Base-by-base conservation (phyloP, 2,329 filamentous ascomycete genomes). In the Diaporthe nobilis region DNA sequence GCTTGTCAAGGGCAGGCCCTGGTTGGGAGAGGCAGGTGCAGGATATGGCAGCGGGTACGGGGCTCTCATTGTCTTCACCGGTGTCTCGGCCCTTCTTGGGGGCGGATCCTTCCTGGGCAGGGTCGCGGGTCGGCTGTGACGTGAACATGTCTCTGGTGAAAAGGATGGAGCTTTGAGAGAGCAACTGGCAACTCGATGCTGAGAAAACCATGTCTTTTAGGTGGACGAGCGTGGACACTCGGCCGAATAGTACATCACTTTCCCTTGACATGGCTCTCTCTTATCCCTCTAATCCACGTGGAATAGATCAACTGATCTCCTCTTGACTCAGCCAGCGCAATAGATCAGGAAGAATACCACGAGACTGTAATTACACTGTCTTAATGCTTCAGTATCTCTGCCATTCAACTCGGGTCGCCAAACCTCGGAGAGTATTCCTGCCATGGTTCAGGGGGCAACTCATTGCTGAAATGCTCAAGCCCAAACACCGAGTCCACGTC, bases 11-110 rank as follows among this genome's bases (percentile, higher is more conserved):
- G 85, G 85, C 0, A 82, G 84, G 73, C 84, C 86, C 28, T 90
- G 86, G 86, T 79, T 81, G 74, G 85, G 82, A 39, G 79, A 82
- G 67, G 82, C 81, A 0, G 80, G 79, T 34, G 83, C 84, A 4
- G 88, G 85, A 0, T 91, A 88, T 77, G 85, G 86, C 3, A 88
- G 86, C 55, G 85, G 87, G 4, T 91, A 88, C 79, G 88, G 89
- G 1, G 82, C 84, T 12, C 78, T 91, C 78, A 90, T 91, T 76
- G 82, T 89, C n/a, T 90, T 90, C 77, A 91, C 89, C 0, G 89
- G 89, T 2, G 83, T 87, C 4, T 90, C 88, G 10, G 88, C 88
- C 10, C 78, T 87, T 8, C 77, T 88, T n/a, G 86, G 88, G 1
- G 87, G 87, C 7, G 81, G 84, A 13, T 86, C 85, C 71, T 86